Base-by-base conservation (phyloP, 2,329 filamentous ascomycete species). In the Aureobasidium sp. region DNA sequence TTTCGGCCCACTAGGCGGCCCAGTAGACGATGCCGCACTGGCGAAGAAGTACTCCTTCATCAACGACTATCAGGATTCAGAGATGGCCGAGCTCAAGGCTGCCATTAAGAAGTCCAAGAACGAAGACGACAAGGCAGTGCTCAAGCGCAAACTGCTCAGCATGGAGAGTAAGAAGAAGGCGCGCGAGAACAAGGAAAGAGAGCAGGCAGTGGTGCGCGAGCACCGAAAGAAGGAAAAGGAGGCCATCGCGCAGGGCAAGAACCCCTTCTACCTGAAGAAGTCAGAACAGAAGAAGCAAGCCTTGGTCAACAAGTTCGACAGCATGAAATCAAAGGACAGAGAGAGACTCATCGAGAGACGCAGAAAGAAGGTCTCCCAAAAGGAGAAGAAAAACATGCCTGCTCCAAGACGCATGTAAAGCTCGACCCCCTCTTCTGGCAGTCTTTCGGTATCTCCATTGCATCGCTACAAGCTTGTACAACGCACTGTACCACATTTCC, bases 231-330 rank as follows among this genome's bases (percentile, higher is more conserved):
- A 86, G 73, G 94, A 99, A 80, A 91, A 90, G 77, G 88, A 92
- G 73, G 78, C 89, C 64, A 86, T 97, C 57, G 86, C 86, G 69
- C 84, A 95, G 77, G 94, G 94, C 64, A 97, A 97, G 84, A 85
- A 83, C 72, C 93, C 94, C 0, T 99, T 91, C 77, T 97, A 90
- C 76, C 79, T 97, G 69, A 99, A 99, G 84, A 87, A 87, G 78
- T 78, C 79, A 71, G 93, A 97, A 77, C 84, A 94, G 80, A 96
- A 94, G 86, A 91, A 93, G 80, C 80, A 87, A 75, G 80, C 91
- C 62, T 78, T 97, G 65, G 80, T 89, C 71, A 87, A 94, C 69
- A 85, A 88, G 72, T 97, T 89, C 75, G 83, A 87, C 68, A 83
- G 84, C 64, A 88, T 97, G 87, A 94, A 90, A 76, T 88, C 88